Conservation (phyloP, 1,284 basidiomycete species). For the Ustilago nuda region DNA sequence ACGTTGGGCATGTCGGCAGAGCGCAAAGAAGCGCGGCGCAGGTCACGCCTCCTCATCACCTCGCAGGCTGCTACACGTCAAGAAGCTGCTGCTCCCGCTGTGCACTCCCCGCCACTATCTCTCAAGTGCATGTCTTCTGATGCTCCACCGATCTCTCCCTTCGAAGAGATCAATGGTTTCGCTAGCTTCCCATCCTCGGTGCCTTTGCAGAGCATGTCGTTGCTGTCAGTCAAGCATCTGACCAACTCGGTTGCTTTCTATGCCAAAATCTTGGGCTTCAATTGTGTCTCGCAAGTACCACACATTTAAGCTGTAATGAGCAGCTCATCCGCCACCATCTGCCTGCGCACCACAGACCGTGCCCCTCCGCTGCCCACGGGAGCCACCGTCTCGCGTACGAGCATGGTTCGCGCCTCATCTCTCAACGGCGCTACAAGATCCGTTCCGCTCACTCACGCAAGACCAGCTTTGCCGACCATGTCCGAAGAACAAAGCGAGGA, state of each 20-base stretch:
- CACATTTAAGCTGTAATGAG: constrained; percentile 37
- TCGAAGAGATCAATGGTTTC: constrained; percentile 27
- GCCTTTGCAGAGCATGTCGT: constrained; percentile 21
- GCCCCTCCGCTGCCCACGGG: constrained; percentile 22
- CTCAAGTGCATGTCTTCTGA: constrained; percentile 12
- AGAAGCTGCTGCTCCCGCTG: background rate
- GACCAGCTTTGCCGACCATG: constrained; percentile 19
- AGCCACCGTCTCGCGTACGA: constrained; percentile 9
- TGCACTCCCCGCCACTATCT: constrained; percentile 23
- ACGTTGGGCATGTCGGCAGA: constrained; percentile 22
- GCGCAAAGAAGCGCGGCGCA: constrained; percentile 39
- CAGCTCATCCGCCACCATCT: constrained; percentile 25
- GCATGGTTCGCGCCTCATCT: constrained; percentile 7
- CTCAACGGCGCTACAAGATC: background rate
- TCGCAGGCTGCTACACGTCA: constrained; percentile 12
- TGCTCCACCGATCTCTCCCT: constrained; percentile 11
- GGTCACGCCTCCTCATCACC: constrained; percentile 24
- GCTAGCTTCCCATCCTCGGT: constrained; percentile 9
- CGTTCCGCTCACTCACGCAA: constrained; percentile 9
- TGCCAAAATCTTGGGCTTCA: constrained; percentile 33
- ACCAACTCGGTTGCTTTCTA: constrained; percentile 38
- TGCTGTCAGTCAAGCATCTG: constrained; percentile 39
- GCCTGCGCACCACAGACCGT: constrained; percentile 30
- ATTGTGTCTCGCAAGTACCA: constrained; percentile 27
- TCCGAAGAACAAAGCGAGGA: constrained; percentile 13